These are phyloP conservation scores for Antitrichia curtipendula DNA, from an alignment of 225 moss, liverwort and hornwort species.

Conservation along the genomic window DNA sequence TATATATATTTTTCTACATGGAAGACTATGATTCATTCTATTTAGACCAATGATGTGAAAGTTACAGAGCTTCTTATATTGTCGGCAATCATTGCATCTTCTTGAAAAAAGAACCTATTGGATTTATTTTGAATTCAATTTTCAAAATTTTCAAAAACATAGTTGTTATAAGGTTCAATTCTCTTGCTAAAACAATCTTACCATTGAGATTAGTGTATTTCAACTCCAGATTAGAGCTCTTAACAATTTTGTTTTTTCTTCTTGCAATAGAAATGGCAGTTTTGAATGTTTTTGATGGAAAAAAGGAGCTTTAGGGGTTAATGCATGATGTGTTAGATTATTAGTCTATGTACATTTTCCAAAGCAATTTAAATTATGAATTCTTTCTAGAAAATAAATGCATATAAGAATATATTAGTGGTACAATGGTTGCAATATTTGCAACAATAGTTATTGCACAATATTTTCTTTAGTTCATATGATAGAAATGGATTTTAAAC, in stretches of 20 bases:
- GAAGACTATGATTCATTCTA: not conserved
- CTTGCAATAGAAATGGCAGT: not conserved
- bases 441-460: not conserved
- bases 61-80: not conserved
- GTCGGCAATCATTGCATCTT: not conserved
- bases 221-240: not conserved
- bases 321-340: not conserved
- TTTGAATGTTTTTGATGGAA: not conserved
- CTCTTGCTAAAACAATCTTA: not conserved
- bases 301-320: not conserved
- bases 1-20: not conserved
- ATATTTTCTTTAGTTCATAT: not conserved
- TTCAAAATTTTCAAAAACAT: not conserved
- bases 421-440: not conserved
- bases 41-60: not conserved
- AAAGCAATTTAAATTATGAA: not conserved
- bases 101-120: not conserved
- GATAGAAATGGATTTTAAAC: not conserved
- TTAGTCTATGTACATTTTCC: accelerated
- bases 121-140: not conserved
- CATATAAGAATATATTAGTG: no score
- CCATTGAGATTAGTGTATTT: not conserved
- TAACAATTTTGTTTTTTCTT: not conserved
- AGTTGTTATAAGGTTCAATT: not conserved
- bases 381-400: not conserved